Base-by-base conservation (phyloP, 1,284 basidiomycete genomes). In the Inonotus hispidus region DNA sequence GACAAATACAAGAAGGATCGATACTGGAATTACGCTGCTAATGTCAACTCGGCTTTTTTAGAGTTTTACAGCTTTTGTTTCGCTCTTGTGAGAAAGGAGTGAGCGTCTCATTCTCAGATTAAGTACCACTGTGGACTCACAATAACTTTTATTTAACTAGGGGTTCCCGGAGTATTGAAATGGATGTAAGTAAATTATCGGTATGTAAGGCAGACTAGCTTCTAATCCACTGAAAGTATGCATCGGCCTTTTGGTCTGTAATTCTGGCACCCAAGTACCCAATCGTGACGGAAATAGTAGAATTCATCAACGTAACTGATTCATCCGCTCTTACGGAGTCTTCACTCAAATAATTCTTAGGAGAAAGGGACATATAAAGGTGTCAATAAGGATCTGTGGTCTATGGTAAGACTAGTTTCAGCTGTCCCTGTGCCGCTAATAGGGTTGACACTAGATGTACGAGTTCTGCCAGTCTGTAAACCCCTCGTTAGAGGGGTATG, bases 381-480 rank as follows among this genome's bases (percentile, higher is more conserved):
- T 0, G 82, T 83, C 5, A 92, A 89, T 69, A 92, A 90, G 68
- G 90, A 92, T 72, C 72, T 91, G n/a, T 92, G 90, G 90, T 80
- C 71, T 60, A 92, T 92, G 89, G 88, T 88, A 62, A n/a, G 77
- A 8, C 8, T 4, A 32, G 8, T 3, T 32, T 8, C 32, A 32
- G 32, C 8, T 32, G 8, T 32, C 32, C 8, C 32, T 8, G 32
- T 57, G 53, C 37, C 58, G 62, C 35, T 67, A 59, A 32, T 63
- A 8, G 25, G 35, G 19, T 56, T 16, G 2, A 3, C 8, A 32
- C 7, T 66, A 89, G 88, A 85, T 86, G 72, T 75, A 84, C 32
- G 89, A 91, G 68, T 91, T 91, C 68, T 88, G 85, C 65, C 77
- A 78, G 64, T 82, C 82, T 1, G 77, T 90, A n/a, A 73, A 80